A percentile compares a stretch with the other conserved stretches of the same genome.
Evolutionary conservation across 2,329 filamentous ascomycete genomes (phyloP).

Genomic region (Cladosporium sp.): DNA sequence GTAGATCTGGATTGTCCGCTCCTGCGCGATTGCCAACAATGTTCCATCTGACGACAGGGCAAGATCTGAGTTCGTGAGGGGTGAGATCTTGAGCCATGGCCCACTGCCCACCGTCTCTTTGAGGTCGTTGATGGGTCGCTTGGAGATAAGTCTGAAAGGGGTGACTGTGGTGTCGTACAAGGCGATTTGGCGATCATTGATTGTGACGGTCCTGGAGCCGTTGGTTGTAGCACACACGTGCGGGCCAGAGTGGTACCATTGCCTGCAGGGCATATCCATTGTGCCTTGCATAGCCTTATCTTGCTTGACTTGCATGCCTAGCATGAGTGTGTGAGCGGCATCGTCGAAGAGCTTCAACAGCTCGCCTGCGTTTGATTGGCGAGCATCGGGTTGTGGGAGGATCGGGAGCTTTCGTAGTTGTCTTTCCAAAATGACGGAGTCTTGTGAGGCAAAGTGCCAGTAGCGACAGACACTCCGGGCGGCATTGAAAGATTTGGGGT

Average conservation of each 20-base stretch:
- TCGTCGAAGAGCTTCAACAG: constrained; percentile 34
- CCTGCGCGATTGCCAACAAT: constrained; percentile 39
- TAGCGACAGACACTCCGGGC: constrained; percentile 37
- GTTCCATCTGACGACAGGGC: constrained; percentile 37
- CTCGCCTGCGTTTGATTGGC: constrained; percentile 27
- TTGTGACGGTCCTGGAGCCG: constrained; percentile 32
- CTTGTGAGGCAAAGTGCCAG: constrained; percentile 38
- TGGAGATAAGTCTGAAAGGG: constrained; percentile 26
- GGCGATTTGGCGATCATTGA: constrained; percentile 36
- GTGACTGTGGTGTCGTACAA: constrained; percentile 34
- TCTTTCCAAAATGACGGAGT: constrained; percentile 33
- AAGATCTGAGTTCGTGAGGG: constrained; percentile 35
- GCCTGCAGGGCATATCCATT: constrained; percentile 24
- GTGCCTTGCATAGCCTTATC: constrained; percentile 26
- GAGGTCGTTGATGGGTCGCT: constrained; percentile 36
- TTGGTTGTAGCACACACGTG: constrained; percentile 30
- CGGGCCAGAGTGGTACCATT: constrained; percentile 27
- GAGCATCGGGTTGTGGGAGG: constrained; percentile 29
- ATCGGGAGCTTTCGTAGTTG: constrained; percentile 38
- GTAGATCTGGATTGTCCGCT: constrained; percentile 40
- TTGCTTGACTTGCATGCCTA: constrained; percentile 32
- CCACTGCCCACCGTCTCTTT: constrained; percentile 38
- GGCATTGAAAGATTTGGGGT: constrained; percentile 36
- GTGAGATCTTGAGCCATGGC: constrained; percentile 37
- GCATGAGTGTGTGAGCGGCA: constrained; percentile 37